Evolutionary conservation across 2,329 filamentous ascomycete species (phyloP), one percentile per base, ranked within the genome.

Genomic region (Neofusicoccum umdonicola): DNA sequence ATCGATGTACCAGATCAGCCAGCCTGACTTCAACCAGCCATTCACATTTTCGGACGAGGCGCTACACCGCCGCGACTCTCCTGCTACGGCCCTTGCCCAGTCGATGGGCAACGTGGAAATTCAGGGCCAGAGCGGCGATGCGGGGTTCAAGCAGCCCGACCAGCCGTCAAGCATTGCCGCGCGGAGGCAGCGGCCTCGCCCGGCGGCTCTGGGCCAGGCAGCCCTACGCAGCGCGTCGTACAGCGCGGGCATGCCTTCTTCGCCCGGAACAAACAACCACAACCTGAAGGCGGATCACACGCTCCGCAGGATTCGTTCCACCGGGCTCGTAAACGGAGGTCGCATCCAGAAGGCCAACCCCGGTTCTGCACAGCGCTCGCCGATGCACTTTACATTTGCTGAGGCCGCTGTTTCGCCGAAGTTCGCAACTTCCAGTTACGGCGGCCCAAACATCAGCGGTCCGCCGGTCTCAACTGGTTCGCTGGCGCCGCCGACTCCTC

Each of bases 381-480:
- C 81, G 22, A 74, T 83, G 71, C 73, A 75, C 39, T 74, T 76
- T 62, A 79, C 76, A 39, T 83, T 83, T 66, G 74, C 78, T 4
- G 80, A 82, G n/a, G 77, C 80, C 64, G 79, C 80, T 65, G 76
- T 77, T n/a, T 82, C 79, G 12, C 79, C 80, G 12, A 80, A 79
- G 60, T 79, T 79, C 57, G 71, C 74, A 2, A 73, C 75, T 37
- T 77, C 76, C 1, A 70, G 73, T 4, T 77, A 76, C 19, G 77
- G 74, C 47, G 69, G 70, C n/a, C 70, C 72, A 6, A 77, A 74
- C 3, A 67, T 75, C 51, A 73, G 73, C 63, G 67, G 77, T 66
- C 51, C 62, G 17, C 63, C 63, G 6, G 56, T 60, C 52, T 48
- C 63, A 37, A 72, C 71, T 34, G 77, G 75, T 31, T 81, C 73